Evolutionary conservation across 2,329 filamentous ascomycete genomes (phyloP).

Genomic region (Biscogniauxia sp.): DNA sequence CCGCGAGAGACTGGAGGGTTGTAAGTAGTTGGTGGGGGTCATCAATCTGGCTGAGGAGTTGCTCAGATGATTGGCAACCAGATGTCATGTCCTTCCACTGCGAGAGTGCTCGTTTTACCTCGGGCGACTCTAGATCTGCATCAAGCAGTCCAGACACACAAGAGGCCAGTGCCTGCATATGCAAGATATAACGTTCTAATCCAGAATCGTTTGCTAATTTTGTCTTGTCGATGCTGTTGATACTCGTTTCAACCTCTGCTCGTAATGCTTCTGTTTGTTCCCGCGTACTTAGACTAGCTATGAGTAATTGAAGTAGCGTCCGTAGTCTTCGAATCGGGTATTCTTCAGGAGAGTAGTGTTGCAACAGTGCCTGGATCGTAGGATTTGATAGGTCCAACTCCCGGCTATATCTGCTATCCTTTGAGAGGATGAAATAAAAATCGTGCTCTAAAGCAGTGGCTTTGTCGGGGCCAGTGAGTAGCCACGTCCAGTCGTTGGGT

Average conservation of each 20-base stretch:
- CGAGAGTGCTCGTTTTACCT: constrained; percentile 36
- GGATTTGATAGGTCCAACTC: constrained; percentile 44
- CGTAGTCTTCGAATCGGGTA: constrained; percentile 54
- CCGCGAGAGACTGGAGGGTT: constrained; percentile 49
- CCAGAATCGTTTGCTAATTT: constrained; percentile 44
- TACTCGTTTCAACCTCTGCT: constrained; percentile 38
- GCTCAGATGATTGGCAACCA: constrained; percentile 36
- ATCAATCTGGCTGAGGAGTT: constrained; percentile 47
- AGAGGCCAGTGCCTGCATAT: constrained; percentile 45
- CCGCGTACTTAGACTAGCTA: constrained; percentile 46
- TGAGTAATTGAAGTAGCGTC: constrained; percentile 48
- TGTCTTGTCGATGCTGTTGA: constrained; percentile 36
- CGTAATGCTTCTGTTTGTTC: constrained; percentile 39
- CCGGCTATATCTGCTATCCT: constrained; percentile 31
- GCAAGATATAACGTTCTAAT: constrained; percentile 45
- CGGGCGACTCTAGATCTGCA: constrained; percentile 34
- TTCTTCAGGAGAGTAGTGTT: constrained; percentile 47
- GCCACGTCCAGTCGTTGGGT: constrained; percentile 55
- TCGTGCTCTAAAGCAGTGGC: constrained; percentile 61
- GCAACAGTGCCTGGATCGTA: constrained; percentile 45
- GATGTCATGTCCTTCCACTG: constrained; percentile 45
- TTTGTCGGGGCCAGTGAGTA: constrained; percentile 50
- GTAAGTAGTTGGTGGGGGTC: constrained; percentile 47
- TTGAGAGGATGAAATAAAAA: constrained; percentile 47
- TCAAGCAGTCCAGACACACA: constrained; percentile 45